Evolutionary conservation across 2,329 filamentous ascomycete species (phyloP), one percentile per base, ranked within the genome.

Genomic region (Claviceps sp.): DNA sequence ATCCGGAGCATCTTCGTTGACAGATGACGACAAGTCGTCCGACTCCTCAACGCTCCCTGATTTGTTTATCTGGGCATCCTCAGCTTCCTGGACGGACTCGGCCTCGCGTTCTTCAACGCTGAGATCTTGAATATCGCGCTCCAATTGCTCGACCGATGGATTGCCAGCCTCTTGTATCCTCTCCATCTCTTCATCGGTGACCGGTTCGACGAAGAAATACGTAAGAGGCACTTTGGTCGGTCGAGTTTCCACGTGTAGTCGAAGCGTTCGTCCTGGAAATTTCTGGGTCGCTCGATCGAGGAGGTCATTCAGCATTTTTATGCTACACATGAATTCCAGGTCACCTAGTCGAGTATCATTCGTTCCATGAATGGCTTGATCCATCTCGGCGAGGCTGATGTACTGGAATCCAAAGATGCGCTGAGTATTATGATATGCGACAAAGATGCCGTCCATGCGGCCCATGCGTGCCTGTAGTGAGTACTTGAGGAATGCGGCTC

Each of bases 381-480:
- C 93, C 85, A 98, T 89, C 62, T 98, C 93, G 4, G 79, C 65
- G 14, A 97, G 69, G 53, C 82, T 83, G 54, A 98, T 78, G 64
- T 98, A 98, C 67, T 98, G 93, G 66, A 98, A 98, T 5, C 93
- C 93, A 64, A 98, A 98, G 48, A 98, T 95, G 51, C 90, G 85
- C 67, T 90, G 78, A 2, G 89, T 87, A 64, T 98, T 98, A 72
- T 98, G 93, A 64, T 83, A 98, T 2, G 93, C 93, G 22, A 97
- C 86, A 62, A 97, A 98, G 48, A 97, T 96, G 50, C 93, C 93
- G 63, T 98, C 91, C 94, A 98, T 98, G 48, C 90, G 83, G 17
- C 94, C 93, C 80, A 98, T 94, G 45, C 93, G 86, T 29, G 91
- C 94, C 68, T 98, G 93, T 34, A 98, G 74, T 9, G 90, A 95